Percentiles rank a stretch among this genome's conserved stretches.
These are phyloP conservation scores for Leishmania arabica DNA, from an alignment of 208 protist species.

Conservation along the genomic window DNA sequence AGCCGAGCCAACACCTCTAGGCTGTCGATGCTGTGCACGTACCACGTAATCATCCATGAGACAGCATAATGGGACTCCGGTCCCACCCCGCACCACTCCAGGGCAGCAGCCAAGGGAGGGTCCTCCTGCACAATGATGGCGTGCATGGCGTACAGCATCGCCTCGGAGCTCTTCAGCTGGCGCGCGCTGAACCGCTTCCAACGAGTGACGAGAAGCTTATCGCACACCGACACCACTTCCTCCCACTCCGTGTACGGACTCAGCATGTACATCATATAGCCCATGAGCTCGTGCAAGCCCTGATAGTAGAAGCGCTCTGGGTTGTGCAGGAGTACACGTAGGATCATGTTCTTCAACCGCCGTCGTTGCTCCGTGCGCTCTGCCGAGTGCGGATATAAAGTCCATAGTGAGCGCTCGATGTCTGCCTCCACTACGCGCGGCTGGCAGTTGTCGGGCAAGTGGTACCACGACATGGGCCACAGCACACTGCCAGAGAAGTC, in stretches of 20 bases:
- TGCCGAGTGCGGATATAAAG: constrained; percentile 55
- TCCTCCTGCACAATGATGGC: constrained; percentile 64
- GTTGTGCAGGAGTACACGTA: constrained; percentile 61
- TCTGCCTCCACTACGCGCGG: constrained; percentile 75
- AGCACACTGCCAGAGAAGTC: constrained; percentile 7
- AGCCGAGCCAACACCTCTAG: constrained; percentile 47
- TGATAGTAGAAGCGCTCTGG: constrained; percentile 80
- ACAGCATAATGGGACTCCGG: constrained; percentile 89
- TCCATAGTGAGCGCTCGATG: constrained; percentile 79
- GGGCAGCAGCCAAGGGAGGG: constrained; percentile 44
- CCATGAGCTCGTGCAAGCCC: constrained; percentile 86
- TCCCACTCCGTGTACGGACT: constrained; percentile 36
- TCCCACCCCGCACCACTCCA: constrained; percentile 73
- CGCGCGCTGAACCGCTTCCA: constrained; percentile 62
- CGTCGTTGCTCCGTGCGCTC: constrained; percentile 53
- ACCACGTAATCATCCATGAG: constrained; percentile 91
- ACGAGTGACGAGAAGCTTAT: constrained; percentile 56
- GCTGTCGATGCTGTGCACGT: constrained; percentile 59
- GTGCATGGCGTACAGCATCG: constrained; percentile 80
- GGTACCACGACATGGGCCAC: constrained; percentile 22
- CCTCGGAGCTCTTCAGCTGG: constrained; percentile 60
- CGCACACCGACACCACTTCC: constrained; percentile 62
- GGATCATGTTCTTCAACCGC: constrained; percentile 51
- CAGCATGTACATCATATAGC: constrained; percentile 79
- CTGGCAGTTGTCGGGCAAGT: constrained; percentile 79